These are phyloP conservation scores for Abrus precatorius DNA, from an alignment of 306 rosid species.

Conservation along the genomic window DNA sequence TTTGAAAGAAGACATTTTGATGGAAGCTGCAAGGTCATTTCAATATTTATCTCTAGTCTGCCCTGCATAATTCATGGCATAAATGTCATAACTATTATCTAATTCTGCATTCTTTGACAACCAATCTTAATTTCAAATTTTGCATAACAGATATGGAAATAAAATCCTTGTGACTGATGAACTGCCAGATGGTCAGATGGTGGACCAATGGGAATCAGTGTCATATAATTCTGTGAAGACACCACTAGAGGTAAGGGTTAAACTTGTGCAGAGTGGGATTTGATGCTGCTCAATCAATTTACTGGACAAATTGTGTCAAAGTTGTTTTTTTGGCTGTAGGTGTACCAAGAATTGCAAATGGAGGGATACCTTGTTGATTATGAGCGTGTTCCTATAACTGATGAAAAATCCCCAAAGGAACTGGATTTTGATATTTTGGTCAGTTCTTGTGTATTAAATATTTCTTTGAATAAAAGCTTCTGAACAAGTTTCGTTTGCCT, in stretches of 20 bases:
- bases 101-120: neutral
- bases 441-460: conserved; percentile 49
- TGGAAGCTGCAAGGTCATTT: conserved; percentile 80
- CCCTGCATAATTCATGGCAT: conserved; percentile 8
- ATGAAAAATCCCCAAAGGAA: conserved; percentile 91
- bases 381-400: conserved; percentile 94
- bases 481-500: conserved; percentile 40
- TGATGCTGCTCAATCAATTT: conserved; percentile 39
- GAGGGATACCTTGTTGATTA: conserved; percentile 86
- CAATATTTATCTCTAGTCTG: conserved; percentile 27
- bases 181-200: conserved; percentile 97
- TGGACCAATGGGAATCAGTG: conserved; percentile 93
- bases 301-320: conserved; percentile 32
- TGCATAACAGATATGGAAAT: conserved; percentile 74
- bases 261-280: conserved; percentile 39
- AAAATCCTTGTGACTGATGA: conserved; percentile 95
- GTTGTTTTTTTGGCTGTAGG: conserved; percentile 61
- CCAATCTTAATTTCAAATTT: conserved; percentile 44
- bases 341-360: conserved; percentile 77
- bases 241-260: conserved; percentile 73
- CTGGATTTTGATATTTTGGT: conserved; percentile 89
- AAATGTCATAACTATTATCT: neutral
- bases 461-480: neutral
- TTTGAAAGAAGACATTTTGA: conserved; percentile 78
- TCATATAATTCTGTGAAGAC: conserved; percentile 77